These are phyloP conservation scores for Aspergillus amoenus DNA, from an alignment of 2,329 filamentous ascomycete species.

Conservation along the genomic window DNA sequence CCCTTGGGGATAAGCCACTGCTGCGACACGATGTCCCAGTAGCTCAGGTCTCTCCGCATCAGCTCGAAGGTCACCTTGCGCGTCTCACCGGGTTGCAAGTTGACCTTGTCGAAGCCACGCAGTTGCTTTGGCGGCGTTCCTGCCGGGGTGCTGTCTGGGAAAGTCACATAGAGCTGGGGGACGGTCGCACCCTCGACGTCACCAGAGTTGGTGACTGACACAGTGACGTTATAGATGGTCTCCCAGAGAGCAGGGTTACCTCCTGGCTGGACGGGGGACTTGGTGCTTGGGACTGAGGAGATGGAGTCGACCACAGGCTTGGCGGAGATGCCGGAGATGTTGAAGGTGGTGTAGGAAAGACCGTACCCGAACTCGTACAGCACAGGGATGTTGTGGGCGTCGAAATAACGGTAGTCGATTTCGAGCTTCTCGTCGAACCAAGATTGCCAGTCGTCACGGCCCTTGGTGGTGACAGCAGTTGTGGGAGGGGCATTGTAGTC, in stretches of 20 bases:
- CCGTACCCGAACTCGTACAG: slow-evolving; percentile 51
- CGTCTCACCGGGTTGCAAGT: slow-evolving; percentile 29
- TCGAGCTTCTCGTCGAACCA: slow-evolving; percentile 21
- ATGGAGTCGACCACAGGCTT: slow-evolving; percentile 50
- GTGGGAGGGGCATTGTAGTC: slow-evolving; percentile 58
- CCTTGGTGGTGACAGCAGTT: slow-evolving; percentile 14
- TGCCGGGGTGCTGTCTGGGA: slow-evolving; percentile 26
- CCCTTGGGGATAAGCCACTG: slow-evolving; percentile 52
- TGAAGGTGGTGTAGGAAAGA: slow-evolving; percentile 68
- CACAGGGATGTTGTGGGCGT: slow-evolving; percentile 19
- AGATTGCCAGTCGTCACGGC: slow-evolving; percentile 18
- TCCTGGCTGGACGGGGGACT: slow-evolving; percentile 47
- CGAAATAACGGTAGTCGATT: slow-evolving; percentile 25
- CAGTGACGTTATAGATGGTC: slow-evolving; percentile 41
- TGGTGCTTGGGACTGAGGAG: slow-evolving; percentile 47
- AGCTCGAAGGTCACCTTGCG: slow-evolving; percentile 54
- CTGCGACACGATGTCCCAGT: slow-evolving; percentile 61
- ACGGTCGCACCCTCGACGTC: slow-evolving; percentile 67
- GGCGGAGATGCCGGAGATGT: slow-evolving; percentile 71
- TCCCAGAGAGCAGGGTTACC: slow-evolving; percentile 26
- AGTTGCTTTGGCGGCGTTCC: slow-evolving; percentile 52
- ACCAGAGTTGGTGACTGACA: slow-evolving; percentile 72
- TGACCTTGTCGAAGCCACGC: slow-evolving; percentile 63
- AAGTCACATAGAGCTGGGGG: slow-evolving; percentile 53
- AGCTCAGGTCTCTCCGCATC: slow-evolving; percentile 61